Conservation (phyloP, 1,284 basidiomycete genomes). For the Stygiomarasmius scandens region DNA sequence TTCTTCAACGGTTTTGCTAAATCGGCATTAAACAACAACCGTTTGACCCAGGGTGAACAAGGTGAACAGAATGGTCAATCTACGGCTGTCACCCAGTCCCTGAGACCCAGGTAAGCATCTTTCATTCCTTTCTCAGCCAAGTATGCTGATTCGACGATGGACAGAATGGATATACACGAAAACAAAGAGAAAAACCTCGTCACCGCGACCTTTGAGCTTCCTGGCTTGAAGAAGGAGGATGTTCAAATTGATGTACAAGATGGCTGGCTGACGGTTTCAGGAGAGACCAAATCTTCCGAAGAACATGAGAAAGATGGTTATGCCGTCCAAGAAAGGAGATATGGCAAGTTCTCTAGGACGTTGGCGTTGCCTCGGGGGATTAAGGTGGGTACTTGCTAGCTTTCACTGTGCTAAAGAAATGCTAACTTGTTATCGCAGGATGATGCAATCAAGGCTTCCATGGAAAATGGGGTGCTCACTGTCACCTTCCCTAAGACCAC, state of each 20-base stretch:
- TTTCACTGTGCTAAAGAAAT: not conserved
- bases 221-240: conserved; percentile 3
- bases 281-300: not conserved
- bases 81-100: not conserved
- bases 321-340: not conserved
- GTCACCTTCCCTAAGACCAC: not conserved
- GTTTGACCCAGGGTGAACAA: not conserved
- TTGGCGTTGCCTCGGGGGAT: not conserved
- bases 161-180: conserved; percentile 5
- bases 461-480: conserved; percentile 1
- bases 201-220: not conserved
- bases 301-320: conserved; percentile 2
- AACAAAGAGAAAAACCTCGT: conserved; percentile 1
- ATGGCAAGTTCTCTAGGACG: conserved; percentile 2
- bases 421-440: not conserved
- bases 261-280: conserved; percentile 1
- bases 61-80: not conserved
- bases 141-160: too few species aligned
- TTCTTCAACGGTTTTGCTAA: conserved; percentile 1
- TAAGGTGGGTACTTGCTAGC: not conserved
- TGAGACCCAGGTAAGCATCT: conserved; percentile 8
- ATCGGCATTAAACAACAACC: not conserved
- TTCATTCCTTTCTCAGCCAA: not conserved
- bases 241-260: conserved; percentile 1
- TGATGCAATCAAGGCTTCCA: not conserved